Evolutionary conservation across 805 yeast genomes (phyloP), one percentile per base, ranked within the genome.

Genomic region (Metschnikowia noctiluminum): DNA sequence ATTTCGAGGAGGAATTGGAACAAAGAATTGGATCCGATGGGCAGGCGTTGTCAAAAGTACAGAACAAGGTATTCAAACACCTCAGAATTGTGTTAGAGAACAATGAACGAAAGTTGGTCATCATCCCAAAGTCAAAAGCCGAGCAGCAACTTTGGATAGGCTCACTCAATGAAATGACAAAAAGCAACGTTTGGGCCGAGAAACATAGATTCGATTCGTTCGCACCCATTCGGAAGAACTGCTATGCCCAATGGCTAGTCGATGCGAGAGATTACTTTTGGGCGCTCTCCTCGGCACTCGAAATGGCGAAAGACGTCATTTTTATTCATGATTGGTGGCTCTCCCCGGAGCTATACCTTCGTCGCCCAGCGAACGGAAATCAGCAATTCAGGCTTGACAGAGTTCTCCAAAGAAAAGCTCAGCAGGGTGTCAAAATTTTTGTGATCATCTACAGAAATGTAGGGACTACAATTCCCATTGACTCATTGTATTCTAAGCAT

Each of bases 241-340:
- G 89, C 49, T 87, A 81, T 69, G 96, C 97, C 11, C 97, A 94
- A 64, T 92, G 96, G 94, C 84, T 94, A 70, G 98, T 94, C 4
- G 99, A 94, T 68, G 96, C 87, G 4, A 77, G 99, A 60, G 99
- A 94, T 66, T 88, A 94, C 65, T 86, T 89, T 71, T 94, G 98
- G 97, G 95, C 97, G 1, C 83, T 90, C 2, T 87, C 96, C 30
- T 83, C 90, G 10, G 99, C 98, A 0, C 72, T 94, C 46, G 89
- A 87, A 56, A 85, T 88, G 87, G 98, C 99, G 0, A 83, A 84
- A 56, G 98, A 94, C 71, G 92, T 87, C 1, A 85, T 94, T 32
- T 94, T 84, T 63, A 89, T 94, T 43, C 97, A 94, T 62, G 99
- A 92, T 61, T 94, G 99, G 99, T 94, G 99, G 99, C 73, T 94